Base-by-base conservation (phyloP, 345 rosid genomes). In the Psidium guajava region DNA sequence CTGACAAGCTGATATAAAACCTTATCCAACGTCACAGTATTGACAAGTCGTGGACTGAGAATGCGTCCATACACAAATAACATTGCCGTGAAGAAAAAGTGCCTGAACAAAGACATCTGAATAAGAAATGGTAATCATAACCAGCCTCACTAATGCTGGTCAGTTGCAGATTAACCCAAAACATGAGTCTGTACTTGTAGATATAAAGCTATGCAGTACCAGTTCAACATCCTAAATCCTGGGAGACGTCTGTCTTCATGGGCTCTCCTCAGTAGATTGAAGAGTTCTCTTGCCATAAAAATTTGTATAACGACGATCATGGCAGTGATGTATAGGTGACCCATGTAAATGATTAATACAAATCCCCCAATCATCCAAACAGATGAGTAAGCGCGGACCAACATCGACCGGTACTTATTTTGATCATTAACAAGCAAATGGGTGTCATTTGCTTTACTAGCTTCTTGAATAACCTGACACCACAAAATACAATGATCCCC, bases 11-110 rank as follows among this genome's bases (percentile, higher is more conserved):
- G 91, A 91, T 91, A 95, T 25, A 92, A 90, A 89, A 93, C 90
- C 89, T 94, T 95, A 88, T 95, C 98, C 9, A 92, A 83, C 83
- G 98, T 94, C 55, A 97, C 93, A 22, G 99, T 93, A 87, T 96
- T 97, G 88, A 93, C 98, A n/a, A 97, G 96, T 82, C 96, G 94
- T 87, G 92, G 99, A 89, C 94, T 93, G 88, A 96, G 98, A 85
- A 96, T 93, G 87, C 98, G 95, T 44, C 99, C 99, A 87, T 97
- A 97, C 7, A 97, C 98, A 87, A 96, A 97, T 69, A 96, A 89
- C 99, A 97, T 97, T 25, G 95, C 98, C 56, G 98, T 95, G 92
- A 97, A 96, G 94, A 97, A 96, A 91, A 96, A 97, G 88, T 96
- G 95, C 99, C 99, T 96, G 92, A 40, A 58, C 88, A 90, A 36